Percentiles rank a stretch among this genome's conserved stretches.
Conservation (phyloP, 192 early-diverging fungal species). For the Rhizophagus sp. region DNA sequence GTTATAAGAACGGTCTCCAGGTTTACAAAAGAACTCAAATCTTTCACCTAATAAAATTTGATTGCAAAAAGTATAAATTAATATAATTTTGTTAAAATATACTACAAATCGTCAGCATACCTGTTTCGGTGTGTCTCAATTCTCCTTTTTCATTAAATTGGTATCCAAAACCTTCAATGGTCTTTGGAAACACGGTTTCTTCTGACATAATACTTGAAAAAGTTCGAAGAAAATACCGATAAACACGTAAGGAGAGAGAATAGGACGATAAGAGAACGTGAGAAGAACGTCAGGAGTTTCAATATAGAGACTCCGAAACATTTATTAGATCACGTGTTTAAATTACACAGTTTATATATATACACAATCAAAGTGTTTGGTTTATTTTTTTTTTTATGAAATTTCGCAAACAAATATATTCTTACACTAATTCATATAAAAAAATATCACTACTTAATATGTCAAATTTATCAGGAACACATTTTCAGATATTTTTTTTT, state of each 20-base stretch:
- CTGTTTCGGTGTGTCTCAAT: constrained; percentile 11
- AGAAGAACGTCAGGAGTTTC: neutral
- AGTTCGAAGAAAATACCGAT: neutral
- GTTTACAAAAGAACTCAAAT: constrained; percentile 14
- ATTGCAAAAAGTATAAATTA: too few species aligned
- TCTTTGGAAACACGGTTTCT: neutral
- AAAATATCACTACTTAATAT: too few species aligned
- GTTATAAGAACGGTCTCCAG: constrained; percentile 19
- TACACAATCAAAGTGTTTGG: too few species aligned
- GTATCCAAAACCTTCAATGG: constrained; percentile 25
- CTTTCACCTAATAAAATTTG: constrained; percentile 10
- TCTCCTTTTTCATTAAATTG: constrained; percentile 23
- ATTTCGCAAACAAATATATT: too few species aligned
- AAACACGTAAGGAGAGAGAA: neutral
- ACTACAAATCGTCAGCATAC: constrained; percentile 1
- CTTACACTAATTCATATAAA: too few species aligned
- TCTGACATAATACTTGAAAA: neutral
- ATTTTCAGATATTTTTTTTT: too few species aligned
- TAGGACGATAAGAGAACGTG: neutral
- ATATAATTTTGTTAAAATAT: neutral
- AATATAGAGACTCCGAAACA: neutral
- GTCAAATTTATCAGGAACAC: too few species aligned
- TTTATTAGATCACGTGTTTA: too few species aligned
- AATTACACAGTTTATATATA: too few species aligned
- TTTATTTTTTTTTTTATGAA: too few species aligned